phyloP scores from a whole-genome alignment of 805 yeast genomes.

The Lipomyces yamadae region DNA sequence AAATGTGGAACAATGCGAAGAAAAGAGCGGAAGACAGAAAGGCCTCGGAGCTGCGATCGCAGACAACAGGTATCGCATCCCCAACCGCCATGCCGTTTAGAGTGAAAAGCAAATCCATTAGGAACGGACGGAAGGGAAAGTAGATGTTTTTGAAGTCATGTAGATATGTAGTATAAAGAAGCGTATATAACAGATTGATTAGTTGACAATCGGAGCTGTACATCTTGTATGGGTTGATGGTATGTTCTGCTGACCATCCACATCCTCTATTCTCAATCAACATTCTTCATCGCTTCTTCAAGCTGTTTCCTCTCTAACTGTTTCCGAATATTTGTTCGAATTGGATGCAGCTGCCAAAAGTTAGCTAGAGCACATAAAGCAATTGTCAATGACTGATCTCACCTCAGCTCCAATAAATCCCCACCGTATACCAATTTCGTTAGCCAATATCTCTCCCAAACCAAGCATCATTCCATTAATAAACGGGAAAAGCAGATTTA shows the following conservation, averaged over 20 bases:
- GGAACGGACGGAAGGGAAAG: not conserved
- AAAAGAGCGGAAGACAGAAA: slow-evolving; percentile 19
- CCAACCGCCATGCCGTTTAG: not conserved
- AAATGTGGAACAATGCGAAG: slow-evolving; percentile 26
- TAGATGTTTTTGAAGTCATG: not conserved
- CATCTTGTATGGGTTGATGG: not conserved
- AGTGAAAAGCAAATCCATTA: not conserved
- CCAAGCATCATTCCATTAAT: slow-evolving; percentile 95
- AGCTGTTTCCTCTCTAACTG: slow-evolving; percentile 15
- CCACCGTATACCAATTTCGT: slow-evolving; percentile 81
- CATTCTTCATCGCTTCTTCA: slow-evolving; percentile 11
- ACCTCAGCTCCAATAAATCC: slow-evolving; percentile 78
- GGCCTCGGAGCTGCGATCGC: slow-evolving; percentile 2
- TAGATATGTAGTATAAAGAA: not conserved
- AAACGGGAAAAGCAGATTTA: slow-evolving; percentile 83
- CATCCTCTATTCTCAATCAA: not conserved
- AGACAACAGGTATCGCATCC: not conserved
- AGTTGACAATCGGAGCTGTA: not conserved
- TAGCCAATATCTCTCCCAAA: slow-evolving; percentile 93
- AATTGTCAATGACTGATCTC: slow-evolving; percentile 32
- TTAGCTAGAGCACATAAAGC: not conserved
- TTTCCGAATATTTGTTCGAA: slow-evolving; percentile 23
- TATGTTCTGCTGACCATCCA: not conserved
- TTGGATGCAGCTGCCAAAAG: slow-evolving; percentile 18
- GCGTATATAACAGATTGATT: not conserved